These are phyloP conservation scores for Stachybotrys echinatus DNA, from an alignment of 2,329 filamentous ascomycete species.

Conservation along the genomic window DNA sequence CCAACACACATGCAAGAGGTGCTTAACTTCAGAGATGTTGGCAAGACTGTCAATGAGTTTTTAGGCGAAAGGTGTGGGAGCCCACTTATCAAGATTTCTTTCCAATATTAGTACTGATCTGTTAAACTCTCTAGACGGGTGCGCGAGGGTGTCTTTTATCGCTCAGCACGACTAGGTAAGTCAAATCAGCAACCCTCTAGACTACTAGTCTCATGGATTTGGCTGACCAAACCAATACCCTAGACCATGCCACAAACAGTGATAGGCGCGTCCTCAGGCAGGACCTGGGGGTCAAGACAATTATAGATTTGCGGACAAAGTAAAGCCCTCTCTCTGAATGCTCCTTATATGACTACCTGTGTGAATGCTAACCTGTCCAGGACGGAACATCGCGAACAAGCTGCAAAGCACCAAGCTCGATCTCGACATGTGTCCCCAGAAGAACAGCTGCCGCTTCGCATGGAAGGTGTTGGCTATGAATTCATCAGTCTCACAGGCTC, in stretches of 20 bases:
- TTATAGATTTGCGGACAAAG: constrained; percentile 77
- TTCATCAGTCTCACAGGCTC: constrained; percentile 71
- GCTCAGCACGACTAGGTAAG: constrained; percentile 59
- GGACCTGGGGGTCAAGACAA: constrained; percentile 60
- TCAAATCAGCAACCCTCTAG: background rate
- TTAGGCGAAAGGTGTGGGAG: constrained; percentile 44
- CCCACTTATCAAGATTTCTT: background rate
- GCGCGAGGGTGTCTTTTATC: constrained; percentile 59
- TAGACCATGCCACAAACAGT: constrained; percentile 63
- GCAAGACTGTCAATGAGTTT: constrained; percentile 57
- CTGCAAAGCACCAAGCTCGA: constrained; percentile 50
- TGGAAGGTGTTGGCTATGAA: constrained; percentile 58
- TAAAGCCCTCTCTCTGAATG: constrained; percentile 29
- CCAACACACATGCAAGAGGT: constrained; percentile 27
- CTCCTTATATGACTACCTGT: too few species aligned
- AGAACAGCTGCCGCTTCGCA: constrained; percentile 40
- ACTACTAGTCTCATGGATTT: constrained; percentile 8
- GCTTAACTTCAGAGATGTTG: constrained; percentile 75
- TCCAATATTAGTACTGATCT: background rate
- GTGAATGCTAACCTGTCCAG: constrained; percentile 29
- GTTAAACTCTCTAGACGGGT: constrained; percentile 44
- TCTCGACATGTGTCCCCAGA: background rate
- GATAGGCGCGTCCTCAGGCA: constrained; percentile 58
- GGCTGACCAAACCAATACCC: too few species aligned
- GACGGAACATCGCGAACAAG: constrained; percentile 68